These are phyloP conservation scores for Mucuna pruriens DNA, from an alignment of 306 rosid species.

Conservation along the genomic window DNA sequence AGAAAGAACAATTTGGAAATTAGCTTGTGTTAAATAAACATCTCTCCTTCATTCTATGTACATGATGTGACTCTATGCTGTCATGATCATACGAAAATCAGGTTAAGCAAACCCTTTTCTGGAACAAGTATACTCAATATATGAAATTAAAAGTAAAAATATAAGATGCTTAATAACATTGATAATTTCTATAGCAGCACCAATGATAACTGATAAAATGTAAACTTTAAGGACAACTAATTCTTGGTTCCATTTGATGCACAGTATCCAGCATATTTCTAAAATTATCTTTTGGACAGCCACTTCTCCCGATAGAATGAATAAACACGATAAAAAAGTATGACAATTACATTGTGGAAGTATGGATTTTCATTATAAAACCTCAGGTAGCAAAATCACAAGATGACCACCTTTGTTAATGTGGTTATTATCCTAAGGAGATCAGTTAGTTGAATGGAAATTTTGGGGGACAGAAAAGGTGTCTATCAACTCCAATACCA, in stretches of 20 bases:
- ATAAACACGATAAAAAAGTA: not conserved
- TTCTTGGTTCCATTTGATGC: not conserved
- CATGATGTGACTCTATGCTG: not conserved
- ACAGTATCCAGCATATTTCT: not conserved
- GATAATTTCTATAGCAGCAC: not conserved
- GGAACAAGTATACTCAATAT: not conserved
- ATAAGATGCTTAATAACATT: not conserved
- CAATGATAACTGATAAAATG: not conserved
- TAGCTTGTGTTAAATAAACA: not conserved
- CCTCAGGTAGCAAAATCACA: not conserved
- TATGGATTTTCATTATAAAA: not conserved
- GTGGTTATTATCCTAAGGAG: not conserved
- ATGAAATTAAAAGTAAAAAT: not conserved
- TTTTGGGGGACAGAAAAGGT: not conserved
- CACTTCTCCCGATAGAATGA: not conserved
- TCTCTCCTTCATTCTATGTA: not conserved
- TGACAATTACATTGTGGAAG: not conserved
- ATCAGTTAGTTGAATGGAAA: not conserved
- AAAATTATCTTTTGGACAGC: not conserved
- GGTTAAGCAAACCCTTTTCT: not conserved
- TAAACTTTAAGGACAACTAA: not conserved
- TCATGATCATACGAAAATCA: too few relatives aligned
- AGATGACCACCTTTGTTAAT: not conserved
- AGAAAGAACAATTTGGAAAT: not conserved
- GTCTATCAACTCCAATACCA: constrained; percentile 6